Percentiles rank a stretch among this genome's conserved stretches.
Evolutionary conservation across 2,329 filamentous ascomycete species (phyloP).

Genomic region (Sporothrix humicola): DNA sequence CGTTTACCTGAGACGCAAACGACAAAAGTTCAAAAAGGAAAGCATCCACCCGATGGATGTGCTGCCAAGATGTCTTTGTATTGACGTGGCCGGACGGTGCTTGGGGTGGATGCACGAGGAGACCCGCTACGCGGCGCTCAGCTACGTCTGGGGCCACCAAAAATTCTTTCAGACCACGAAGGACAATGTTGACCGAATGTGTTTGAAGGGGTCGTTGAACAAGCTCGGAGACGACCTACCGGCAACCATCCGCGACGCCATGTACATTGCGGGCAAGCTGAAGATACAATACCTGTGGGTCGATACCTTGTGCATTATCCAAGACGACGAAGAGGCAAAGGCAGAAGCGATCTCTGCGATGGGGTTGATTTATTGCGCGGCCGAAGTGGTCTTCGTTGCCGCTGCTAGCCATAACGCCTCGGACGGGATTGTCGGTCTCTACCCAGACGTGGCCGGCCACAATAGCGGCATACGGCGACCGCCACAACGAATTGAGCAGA

Average conservation of each 20-base stretch:
- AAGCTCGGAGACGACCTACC: neutral
- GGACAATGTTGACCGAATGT: neutral
- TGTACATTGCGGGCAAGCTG: neutral
- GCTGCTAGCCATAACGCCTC: too few species aligned
- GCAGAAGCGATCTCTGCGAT: neutral
- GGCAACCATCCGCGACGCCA: neutral
- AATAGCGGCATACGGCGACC: neutral
- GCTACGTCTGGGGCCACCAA: neutral
- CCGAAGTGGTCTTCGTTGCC: neutral
- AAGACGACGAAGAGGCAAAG: neutral
- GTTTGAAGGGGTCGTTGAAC: neutral
- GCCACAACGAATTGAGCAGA: neutral
- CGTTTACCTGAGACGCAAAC: neutral
- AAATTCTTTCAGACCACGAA: neutral
- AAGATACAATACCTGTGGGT: neutral
- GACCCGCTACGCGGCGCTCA: neutral
- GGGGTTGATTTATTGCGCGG: slow-evolving; percentile 1
- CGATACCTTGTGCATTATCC: neutral
- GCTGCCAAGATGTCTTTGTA: neutral
- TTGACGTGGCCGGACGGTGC: neutral
- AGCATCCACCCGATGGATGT: neutral
- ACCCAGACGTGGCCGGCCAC: too few species aligned
- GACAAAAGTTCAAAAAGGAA: neutral
- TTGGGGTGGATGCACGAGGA: neutral
- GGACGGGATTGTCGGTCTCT: too few species aligned